Percentiles rank a stretch among this genome's conserved stretches.
phyloP scores from a whole-genome alignment of 2,329 filamentous ascomycete genomes.

The Alternaria triticimaculans region DNA sequence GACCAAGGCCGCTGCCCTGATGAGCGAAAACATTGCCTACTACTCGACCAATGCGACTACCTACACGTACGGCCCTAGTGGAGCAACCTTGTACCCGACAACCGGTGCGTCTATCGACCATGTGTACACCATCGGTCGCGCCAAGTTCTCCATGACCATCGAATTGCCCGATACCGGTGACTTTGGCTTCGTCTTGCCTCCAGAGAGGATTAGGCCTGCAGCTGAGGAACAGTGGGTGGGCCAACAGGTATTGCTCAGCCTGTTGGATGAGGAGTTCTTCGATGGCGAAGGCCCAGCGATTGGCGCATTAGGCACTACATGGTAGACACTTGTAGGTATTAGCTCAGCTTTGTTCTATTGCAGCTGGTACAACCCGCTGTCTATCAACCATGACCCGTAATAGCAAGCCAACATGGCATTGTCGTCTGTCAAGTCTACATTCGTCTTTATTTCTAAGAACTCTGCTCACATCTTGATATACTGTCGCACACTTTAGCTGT shows the following conservation, averaged over 20 bases:
- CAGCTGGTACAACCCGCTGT: background rate
- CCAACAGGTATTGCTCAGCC: conserved; percentile 29
- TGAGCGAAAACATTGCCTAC: conserved; percentile 59
- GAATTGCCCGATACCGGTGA: conserved; percentile 57
- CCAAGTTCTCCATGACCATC: conserved; percentile 54
- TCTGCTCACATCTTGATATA: background rate
- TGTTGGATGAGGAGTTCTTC: conserved; percentile 39
- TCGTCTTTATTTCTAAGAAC: background rate
- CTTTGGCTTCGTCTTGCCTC: conserved; percentile 58
- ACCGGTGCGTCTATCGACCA: conserved; percentile 54
- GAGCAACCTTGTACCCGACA: conserved; percentile 66
- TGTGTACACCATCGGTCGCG: conserved; percentile 48
- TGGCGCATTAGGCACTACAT: background rate
- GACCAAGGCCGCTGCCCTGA: conserved; percentile 56
- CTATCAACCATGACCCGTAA: background rate
- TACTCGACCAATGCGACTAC: conserved; percentile 42
- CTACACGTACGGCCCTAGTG: conserved; percentile 57
- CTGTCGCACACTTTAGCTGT: no score
- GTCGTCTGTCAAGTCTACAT: background rate
- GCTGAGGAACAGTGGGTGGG: conserved; percentile 56
- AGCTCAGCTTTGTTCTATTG: background rate
- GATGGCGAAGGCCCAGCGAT: conserved; percentile 31
- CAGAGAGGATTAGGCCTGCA: conserved; percentile 55
- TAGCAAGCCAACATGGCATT: background rate
- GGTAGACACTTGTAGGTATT: background rate